Percentiles rank a stretch among this genome's conserved stretches.
Conservation (phyloP, 2,329 filamentous ascomycete genomes). For the Aspergillus novofumigatus region DNA sequence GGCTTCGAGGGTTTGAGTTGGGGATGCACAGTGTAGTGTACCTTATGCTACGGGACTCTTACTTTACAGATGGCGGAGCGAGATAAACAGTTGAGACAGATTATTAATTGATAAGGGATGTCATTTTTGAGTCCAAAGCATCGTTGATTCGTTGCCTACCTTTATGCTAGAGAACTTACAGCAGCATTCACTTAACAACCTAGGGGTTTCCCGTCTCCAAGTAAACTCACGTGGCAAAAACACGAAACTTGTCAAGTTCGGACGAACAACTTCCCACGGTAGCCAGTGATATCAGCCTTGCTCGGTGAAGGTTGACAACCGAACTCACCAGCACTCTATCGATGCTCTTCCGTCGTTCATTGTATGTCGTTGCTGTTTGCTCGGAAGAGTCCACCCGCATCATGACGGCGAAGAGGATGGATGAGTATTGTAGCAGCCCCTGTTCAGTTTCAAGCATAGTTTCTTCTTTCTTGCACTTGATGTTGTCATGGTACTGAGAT, state of each 20-base stretch:
- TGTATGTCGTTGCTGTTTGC: not conserved
- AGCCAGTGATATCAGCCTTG: conserved; percentile 9
- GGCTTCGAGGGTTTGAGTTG: conserved; percentile 5
- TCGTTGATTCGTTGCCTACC: not conserved
- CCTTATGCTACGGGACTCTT: not conserved
- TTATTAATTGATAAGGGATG: too few species aligned
- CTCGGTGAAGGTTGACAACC: conserved; percentile 20
- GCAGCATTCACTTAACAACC: not conserved
- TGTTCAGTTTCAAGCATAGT: conserved; percentile 1
- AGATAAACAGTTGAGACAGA: too few species aligned
- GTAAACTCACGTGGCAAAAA: not conserved
- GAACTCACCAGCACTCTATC: conserved; percentile 22
- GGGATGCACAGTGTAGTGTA: not conserved
- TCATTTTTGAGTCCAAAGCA: not conserved
- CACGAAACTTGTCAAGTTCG: not conserved
- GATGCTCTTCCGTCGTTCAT: conserved; percentile 1
- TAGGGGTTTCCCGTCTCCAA: not conserved
- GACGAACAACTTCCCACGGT: conserved; percentile 4
- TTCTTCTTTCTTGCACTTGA: conserved; percentile 6
- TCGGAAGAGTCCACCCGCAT: not conserved
- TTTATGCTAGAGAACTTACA: not conserved
- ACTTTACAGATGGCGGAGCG: not conserved
- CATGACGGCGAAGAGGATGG: not conserved
- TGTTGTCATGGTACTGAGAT: conserved; percentile 30
- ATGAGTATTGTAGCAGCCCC: not conserved